Conservation (phyloP, 805 yeast genomes). For the Yamadazyma nakazawae region DNA sequence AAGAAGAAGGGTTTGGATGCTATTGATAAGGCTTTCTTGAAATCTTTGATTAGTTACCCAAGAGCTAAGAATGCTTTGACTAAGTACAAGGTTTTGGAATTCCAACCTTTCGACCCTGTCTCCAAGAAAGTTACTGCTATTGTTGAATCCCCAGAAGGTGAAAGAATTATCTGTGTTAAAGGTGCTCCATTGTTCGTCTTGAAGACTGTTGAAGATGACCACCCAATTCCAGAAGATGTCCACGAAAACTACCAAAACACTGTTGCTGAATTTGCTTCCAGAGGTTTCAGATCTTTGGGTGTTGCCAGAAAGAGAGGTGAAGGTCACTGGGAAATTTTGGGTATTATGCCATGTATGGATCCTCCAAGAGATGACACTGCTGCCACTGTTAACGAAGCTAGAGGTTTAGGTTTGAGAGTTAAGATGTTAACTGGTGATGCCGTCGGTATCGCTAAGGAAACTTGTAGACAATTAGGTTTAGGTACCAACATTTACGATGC, state of each 20-base stretch:
- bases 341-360: conserved; percentile 98
- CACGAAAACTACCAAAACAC: conserved; percentile 94
- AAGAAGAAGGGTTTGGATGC: conserved; percentile 98
- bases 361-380: conserved; percentile 99
- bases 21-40: conserved; percentile 94
- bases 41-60: conserved; percentile 84
- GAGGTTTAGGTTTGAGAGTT: conserved; percentile 86
- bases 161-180: conserved; percentile 91
- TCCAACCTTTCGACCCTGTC: conserved; percentile 97
- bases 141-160: conserved; percentile 95
- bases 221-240: conserved; percentile 91
- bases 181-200: conserved; percentile 98
- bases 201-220: conserved; percentile 96
- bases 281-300: conserved; percentile 98
- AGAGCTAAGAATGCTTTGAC: conserved; percentile 89
- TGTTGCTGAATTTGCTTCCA: conserved; percentile 95
- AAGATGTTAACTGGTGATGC: conserved; percentile 99
- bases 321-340: conserved; percentile 96
- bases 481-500: conserved; percentile 97
- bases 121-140: conserved; percentile 94
- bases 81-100: conserved; percentile 90
- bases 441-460: conserved; percentile 97
- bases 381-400: conserved; percentile 88
- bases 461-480: conserved; percentile 95
- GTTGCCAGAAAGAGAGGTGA: conserved; percentile 98